Conservation (phyloP, 176 grass and related monocot species). For the Aegilops tauschii region DNA sequence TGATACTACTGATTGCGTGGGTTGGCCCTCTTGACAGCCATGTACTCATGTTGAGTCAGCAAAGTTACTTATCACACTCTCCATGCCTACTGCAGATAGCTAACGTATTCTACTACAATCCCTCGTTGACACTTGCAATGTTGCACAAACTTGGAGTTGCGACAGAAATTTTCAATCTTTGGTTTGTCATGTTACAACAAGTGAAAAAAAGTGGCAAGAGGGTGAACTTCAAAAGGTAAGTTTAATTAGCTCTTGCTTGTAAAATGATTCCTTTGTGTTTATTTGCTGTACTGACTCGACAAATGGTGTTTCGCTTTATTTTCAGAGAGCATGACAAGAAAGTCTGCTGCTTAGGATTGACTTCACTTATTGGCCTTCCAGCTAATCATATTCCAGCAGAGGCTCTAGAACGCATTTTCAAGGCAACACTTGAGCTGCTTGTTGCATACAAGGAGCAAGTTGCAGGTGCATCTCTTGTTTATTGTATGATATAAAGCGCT, state of each 20-base stretch:
- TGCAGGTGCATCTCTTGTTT: slow-evolving; percentile 57
- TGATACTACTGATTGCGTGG: neutral
- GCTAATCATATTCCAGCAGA: slow-evolving; percentile 76
- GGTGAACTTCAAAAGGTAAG: slow-evolving; percentile 76
- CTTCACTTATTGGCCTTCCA: slow-evolving; percentile 86
- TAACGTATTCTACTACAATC: slow-evolving; percentile 83
- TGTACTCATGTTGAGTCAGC: neutral
- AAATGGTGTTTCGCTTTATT: slow-evolving; percentile 30
- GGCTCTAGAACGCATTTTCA: slow-evolving; percentile 80
- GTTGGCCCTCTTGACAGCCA: neutral
- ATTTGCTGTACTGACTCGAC: neutral
- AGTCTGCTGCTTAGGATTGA: slow-evolving; percentile 88
- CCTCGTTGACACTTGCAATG: slow-evolving; percentile 64
- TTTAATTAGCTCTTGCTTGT: slow-evolving; percentile 17
- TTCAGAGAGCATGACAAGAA: slow-evolving; percentile 89
- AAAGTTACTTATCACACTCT: neutral
- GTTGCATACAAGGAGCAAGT: slow-evolving; percentile 86
- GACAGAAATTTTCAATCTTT: slow-evolving; percentile 81
- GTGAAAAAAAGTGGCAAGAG: slow-evolving; percentile 63
- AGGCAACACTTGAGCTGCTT: slow-evolving; percentile 85
- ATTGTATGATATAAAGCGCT: neutral
- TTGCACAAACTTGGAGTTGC: slow-evolving; percentile 80
- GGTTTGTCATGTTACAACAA: slow-evolving; percentile 92
- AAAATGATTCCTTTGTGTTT: neutral
- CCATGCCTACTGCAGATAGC: slow-evolving; percentile 58